Evolutionary conservation across 73 alveolate species (phyloP).

Genomic region (Tetrahymena elliotti): DNA sequence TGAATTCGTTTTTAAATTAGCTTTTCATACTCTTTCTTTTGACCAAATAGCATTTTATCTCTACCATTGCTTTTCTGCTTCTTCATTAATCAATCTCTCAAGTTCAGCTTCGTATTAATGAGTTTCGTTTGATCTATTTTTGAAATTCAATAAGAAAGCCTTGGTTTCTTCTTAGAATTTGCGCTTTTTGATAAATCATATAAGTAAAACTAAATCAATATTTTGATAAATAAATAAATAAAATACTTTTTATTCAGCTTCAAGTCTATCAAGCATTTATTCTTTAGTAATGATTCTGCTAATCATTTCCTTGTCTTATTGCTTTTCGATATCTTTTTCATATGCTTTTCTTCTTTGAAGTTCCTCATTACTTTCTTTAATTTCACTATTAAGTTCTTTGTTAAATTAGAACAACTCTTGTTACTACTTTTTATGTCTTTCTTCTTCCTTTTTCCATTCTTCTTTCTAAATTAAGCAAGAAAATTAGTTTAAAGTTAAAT

Average conservation of each 20-base stretch:
- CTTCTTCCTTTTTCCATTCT: constrained; percentile 35
- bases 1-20: not conserved
- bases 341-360: not conserved
- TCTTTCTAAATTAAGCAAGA: not conserved
- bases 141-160: not conserved
- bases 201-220: too few species aligned
- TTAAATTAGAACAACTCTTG: not conserved
- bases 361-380: not conserved
- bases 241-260: not conserved
- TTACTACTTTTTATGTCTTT: constrained; percentile 16
- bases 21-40: not conserved
- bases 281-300: not conserved
- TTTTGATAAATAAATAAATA: too few species aligned
- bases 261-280: not conserved
- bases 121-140: not conserved
- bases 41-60: not conserved
- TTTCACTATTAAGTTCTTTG: not conserved
- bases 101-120: not conserved
- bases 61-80: not conserved
- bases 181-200: not conserved
- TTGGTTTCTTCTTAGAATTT: not conserved
- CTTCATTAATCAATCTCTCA: not conserved
- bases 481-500: too few species aligned
- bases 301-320: not conserved
- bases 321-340: not conserved